Base-by-base conservation (phyloP, 2,329 filamentous ascomycete species). In the Didymella lethalis region DNA sequence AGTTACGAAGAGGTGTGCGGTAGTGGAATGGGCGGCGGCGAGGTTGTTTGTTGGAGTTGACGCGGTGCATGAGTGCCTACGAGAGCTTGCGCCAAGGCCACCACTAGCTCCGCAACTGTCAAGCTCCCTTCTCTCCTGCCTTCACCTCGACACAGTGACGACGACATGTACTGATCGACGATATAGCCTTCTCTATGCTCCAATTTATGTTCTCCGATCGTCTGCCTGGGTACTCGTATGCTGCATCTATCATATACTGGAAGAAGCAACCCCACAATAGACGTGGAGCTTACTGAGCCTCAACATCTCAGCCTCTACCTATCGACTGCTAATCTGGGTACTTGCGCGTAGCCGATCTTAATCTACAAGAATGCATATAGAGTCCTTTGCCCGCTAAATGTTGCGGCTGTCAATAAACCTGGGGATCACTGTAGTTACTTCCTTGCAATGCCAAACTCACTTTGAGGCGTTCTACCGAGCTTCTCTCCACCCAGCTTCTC, bases 21-120 rank as follows among this genome's bases (percentile, higher is more conserved):
- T 52, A 44, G 48, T 46, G 28, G 34, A 49, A 53, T 47, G 49
- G 29, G 40, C 41, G 31, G 55, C 46, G 49, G 56, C 51, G 54
- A 58, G 57, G 54, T 57, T 56, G 54, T 57, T 49, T 55, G 59
- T 53, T 45, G 45, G 36, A 45, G 56, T 59, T 54, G 46, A 53
- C 10, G 29, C 29, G 56, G 56, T 54, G 31, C 46, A 54, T 49
- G 56, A 3, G 46, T 58, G 56, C 56, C 56, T 58, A 38, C 18
- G 46, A 45, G 46, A 59, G 56, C 56, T 59, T 26, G 32, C 41
- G 50, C 56, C 50, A 58, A 54, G 56, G 28, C 46, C 36, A n/a
- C 40, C 50, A 29, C 50, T 54, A 50, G 41, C 45, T 54, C 34
- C 38, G 41, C 41, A 49, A 43, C 18, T 32, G 20, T 45, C 18